Base-by-base conservation (phyloP, 345 rosid species). In the Eucalyptus polybractea region DNA sequence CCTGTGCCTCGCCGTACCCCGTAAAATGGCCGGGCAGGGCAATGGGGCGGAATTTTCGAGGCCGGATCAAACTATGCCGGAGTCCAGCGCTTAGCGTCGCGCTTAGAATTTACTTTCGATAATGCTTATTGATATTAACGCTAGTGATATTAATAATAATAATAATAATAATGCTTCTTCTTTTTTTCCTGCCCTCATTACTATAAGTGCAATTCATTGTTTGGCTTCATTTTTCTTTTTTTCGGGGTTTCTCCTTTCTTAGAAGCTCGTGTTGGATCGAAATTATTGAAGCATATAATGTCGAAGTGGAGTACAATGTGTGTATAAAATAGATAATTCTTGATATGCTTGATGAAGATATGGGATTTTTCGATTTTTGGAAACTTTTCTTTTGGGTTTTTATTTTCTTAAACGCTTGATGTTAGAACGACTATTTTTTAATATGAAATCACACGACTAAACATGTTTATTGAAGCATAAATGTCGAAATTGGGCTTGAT, bases 401-500 rank as follows among this genome's bases (percentile, higher is more conserved):
- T 6, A 69, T 14, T n/a, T n/a, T 16, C 42, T 8, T 69, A 8
- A 8, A 65, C 0, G 76, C 76, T 65, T 3, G 2, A 53, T n/a
- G 17, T 65, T n/a, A 0, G 72, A 31, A 31, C 3, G 0, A 14
- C 6, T n/a, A 2, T 7, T n/a, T 29, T 13, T 65, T 15, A 13
- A 14, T 33, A 14, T 65, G 37, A n/a, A 31, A 67, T 5, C 7
- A 16, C 42, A 31, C 0, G 24, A 8, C 3, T 4, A 8, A 16
- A 31, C 21, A 16, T 31, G 17, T 67, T 67, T 67, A 67, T 16
- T 7, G 24, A 53, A 31, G 19, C 10, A n/a, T n/a, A 65, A 65
- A n/a, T n/a, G 21, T 62, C 16, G 13, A 65, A n/a, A n/a, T n/a
- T n/a, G 72, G 31, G 37, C 2, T 0, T 0, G 33, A 13, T 7